Conservation (phyloP, 2,329 filamentous ascomycete species). For the Alternaria alternata region DNA sequence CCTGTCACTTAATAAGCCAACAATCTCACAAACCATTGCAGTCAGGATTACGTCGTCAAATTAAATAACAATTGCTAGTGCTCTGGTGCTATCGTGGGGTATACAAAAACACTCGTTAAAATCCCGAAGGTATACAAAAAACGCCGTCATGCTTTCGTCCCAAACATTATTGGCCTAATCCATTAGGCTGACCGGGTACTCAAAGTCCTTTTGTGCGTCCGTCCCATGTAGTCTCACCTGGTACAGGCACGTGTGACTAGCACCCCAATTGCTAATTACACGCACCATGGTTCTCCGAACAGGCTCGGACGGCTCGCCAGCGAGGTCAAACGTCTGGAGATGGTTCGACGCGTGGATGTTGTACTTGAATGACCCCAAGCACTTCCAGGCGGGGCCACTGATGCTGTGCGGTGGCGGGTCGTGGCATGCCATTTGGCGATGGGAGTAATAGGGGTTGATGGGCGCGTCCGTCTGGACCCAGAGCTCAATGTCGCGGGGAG, state of each 20-base stretch:
- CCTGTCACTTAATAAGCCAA: neutral
- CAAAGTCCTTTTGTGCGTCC: slow-evolving; percentile 26
- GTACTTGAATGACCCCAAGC: slow-evolving; percentile 53
- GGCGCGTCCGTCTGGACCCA: slow-evolving; percentile 52
- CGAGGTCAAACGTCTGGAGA: slow-evolving; percentile 53
- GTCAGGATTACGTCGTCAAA: neutral
- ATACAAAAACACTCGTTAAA: slow-evolving; percentile 14
- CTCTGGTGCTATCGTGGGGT: slow-evolving; percentile 16
- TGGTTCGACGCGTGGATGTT: slow-evolving; percentile 52
- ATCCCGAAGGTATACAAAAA: slow-evolving; percentile 9
- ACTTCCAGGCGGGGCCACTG: slow-evolving; percentile 43
- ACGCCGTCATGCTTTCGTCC: slow-evolving; percentile 13
- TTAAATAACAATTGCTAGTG: slow-evolving; percentile 14
- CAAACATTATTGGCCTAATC: slow-evolving; percentile 19
- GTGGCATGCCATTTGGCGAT: slow-evolving; percentile 24
- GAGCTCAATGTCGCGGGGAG: slow-evolving; percentile 55
- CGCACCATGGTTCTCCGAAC: slow-evolving; percentile 51
- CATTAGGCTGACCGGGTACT: slow-evolving; percentile 30
- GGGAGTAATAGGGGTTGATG: slow-evolving; percentile 25
- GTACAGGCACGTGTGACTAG: slow-evolving; percentile 57
- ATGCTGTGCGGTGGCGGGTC: slow-evolving; percentile 19
- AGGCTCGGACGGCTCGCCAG: slow-evolving; percentile 36
- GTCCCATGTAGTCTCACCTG: slow-evolving; percentile 55
- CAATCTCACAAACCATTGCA: neutral
- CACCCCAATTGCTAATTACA: slow-evolving; percentile 55